Conservation (phyloP, 2,329 filamentous ascomycete genomes). For the Penicillium sp. region DNA sequence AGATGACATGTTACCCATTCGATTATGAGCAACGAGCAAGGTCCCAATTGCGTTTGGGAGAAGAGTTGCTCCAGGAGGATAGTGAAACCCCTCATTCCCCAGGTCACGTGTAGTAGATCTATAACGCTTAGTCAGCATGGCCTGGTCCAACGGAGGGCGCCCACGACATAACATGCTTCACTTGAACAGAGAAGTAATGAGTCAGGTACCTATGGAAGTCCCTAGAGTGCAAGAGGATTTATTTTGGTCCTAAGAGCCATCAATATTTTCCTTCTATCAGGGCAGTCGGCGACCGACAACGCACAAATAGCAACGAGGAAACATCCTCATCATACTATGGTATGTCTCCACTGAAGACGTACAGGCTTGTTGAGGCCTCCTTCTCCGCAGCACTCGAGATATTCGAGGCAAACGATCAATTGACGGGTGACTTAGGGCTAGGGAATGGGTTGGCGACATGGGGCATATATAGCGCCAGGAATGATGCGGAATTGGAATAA, state of each 20-base stretch:
- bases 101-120: conserved; percentile 14
- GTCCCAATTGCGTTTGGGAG: conserved; percentile 4
- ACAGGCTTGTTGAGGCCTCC: not conserved
- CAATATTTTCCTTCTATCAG: no score
- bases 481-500: conserved; percentile 7
- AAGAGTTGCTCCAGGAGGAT: conserved; percentile 9
- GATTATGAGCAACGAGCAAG: not conserved
- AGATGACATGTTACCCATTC: conserved; percentile 5
- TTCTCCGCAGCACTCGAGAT: not conserved
- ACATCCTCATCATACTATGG: no score
- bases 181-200: not conserved
- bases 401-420: not conserved
- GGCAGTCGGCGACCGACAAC: no score
- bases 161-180: not conserved
- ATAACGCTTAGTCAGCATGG: conserved; percentile 1
- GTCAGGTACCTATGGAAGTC: not conserved
- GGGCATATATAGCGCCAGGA: conserved; percentile 13
- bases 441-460: not conserved
- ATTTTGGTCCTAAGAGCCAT: no score
- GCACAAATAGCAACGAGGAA: no score
- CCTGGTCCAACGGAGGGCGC: not conserved
- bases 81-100: conserved; percentile 18
- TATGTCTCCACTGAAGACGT: no score
- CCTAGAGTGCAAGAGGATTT: no score
- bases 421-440: not conserved